Conservation (phyloP, 208 protist genomes). For the Leishmania arabica region DNA sequence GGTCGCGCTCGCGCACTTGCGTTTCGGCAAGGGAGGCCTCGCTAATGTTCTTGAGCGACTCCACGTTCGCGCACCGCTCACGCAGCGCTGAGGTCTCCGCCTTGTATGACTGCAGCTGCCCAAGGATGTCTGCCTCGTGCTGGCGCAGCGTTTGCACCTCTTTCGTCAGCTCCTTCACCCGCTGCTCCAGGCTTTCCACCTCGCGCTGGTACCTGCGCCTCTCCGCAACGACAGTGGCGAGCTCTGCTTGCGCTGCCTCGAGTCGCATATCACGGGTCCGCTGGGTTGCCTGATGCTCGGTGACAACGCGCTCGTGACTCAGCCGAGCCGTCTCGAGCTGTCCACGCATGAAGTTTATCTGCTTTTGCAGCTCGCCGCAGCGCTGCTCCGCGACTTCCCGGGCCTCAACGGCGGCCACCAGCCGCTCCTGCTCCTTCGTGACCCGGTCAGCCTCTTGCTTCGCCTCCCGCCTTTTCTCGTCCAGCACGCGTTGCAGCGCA, state of each 20-base stretch:
- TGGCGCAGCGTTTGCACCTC: conserved; percentile 55
- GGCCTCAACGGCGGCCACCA: conserved; percentile 29
- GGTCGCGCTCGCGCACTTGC: conserved; percentile 65
- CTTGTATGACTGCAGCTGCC: conserved; percentile 62
- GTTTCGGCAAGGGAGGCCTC: conserved; percentile 66
- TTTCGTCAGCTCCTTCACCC: conserved; percentile 33
- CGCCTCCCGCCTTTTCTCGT: conserved; percentile 35
- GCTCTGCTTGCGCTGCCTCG: conserved; percentile 34
- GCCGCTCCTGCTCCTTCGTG: conserved; percentile 29
- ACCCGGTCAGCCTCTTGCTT: conserved; percentile 25
- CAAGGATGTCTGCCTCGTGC: conserved; percentile 50
- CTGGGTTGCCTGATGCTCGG: conserved; percentile 32
- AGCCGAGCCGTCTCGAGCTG: conserved; percentile 42
- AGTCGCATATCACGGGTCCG: conserved; percentile 44
- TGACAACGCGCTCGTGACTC: conserved; percentile 34
- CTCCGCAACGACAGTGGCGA: conserved; percentile 38
- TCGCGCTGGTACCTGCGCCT: conserved; percentile 48
- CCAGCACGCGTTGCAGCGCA: conserved; percentile 48
- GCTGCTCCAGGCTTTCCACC: conserved; percentile 34
- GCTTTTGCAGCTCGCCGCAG: conserved; percentile 35
- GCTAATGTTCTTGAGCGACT: conserved; percentile 83
- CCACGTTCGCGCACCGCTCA: conserved; percentile 82
- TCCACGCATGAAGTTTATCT: conserved; percentile 34
- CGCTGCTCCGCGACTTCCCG: conserved; percentile 32
- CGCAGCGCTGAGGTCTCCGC: conserved; percentile 68